Conservation (phyloP, 768 basidiomycete genomes). For the Cantharellus anzutake region DNA sequence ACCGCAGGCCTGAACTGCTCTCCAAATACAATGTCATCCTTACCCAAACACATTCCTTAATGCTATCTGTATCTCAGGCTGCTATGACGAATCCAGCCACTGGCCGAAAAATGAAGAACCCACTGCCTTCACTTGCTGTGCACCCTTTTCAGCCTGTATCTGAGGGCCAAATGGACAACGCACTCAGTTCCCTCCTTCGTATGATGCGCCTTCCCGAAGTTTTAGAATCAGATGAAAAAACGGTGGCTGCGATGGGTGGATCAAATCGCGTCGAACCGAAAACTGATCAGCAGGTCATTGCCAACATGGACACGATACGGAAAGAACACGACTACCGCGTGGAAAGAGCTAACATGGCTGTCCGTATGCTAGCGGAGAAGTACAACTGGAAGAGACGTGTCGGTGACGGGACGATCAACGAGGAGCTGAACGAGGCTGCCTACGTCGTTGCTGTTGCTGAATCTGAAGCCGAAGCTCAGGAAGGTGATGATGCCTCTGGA, state of each 20-base stretch:
- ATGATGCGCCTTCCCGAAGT: constrained; percentile 70
- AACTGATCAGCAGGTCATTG: constrained; percentile 4
- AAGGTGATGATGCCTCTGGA: neutral
- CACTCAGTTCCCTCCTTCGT: constrained; percentile 52
- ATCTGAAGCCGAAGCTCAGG: neutral
- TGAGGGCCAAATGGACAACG: constrained; percentile 51
- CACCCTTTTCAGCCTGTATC: constrained; percentile 40
- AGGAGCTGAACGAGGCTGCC: neutral
- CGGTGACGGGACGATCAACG: neutral
- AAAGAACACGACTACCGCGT: constrained; percentile 55
- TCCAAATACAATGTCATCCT: constrained; percentile 73
- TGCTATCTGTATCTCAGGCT: constrained; percentile 32
- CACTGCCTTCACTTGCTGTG: constrained; percentile 45
- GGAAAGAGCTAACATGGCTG: constrained; percentile 61
- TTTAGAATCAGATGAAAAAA: constrained; percentile 46
- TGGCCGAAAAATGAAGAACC: constrained; percentile 18
- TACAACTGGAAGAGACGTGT: constrained; percentile 48
- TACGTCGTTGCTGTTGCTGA: neutral
- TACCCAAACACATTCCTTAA: constrained; percentile 65
- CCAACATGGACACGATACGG: constrained; percentile 22
- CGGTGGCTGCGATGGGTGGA: constrained; percentile 35
- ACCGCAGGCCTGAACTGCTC: constrained; percentile 60
- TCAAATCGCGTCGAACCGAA: neutral
- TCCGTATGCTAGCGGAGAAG: constrained; percentile 55
- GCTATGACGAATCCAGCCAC: constrained; percentile 7